These are phyloP conservation scores for Clonostachys chloroleuca DNA, from an alignment of 2,329 filamentous ascomycete species.

Conservation along the genomic window DNA sequence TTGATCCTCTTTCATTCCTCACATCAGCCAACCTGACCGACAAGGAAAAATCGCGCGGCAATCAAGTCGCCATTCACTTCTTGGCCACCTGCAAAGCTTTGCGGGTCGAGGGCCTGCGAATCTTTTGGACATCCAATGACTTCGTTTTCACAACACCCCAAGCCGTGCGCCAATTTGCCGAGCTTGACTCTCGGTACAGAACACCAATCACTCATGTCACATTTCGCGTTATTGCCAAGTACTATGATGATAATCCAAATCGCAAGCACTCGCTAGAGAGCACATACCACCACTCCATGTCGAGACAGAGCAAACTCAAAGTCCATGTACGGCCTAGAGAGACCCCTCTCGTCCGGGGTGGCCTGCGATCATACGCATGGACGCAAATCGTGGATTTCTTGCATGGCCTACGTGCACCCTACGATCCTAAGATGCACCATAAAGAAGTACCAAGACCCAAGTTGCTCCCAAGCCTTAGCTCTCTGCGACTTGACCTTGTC, in stretches of 20 bases:
- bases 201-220: conserved; percentile 38
- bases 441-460: conserved; percentile 29
- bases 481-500: conserved; percentile 47
- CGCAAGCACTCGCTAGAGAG: conserved; percentile 33
- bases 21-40: conserved; percentile 36
- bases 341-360: conserved; percentile 39
- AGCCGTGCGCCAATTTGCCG: conserved; percentile 42
- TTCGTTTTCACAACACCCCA: conserved; percentile 51
- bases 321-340: conserved; percentile 38
- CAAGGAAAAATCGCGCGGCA: conserved; percentile 34
- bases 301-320: conserved; percentile 32
- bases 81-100: conserved; percentile 46
- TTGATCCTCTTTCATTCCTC: conserved; percentile 46
- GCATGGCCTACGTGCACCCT: conserved; percentile 43
- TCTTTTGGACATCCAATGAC: conserved; percentile 46
- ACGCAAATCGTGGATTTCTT: conserved; percentile 49
- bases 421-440: conserved; percentile 30
- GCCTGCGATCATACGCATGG: conserved; percentile 52
- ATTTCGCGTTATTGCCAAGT: conserved; percentile 48
- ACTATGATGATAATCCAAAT: conserved; percentile 44
- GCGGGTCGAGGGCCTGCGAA: conserved; percentile 39
- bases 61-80: conserved; percentile 48
- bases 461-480: conserved; percentile 40
- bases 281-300: conserved; percentile 36
- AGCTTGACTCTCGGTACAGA: conserved; percentile 35